phyloP scores from a whole-genome alignment of 768 basidiomycete species.

The Boletellus emodensis region DNA sequence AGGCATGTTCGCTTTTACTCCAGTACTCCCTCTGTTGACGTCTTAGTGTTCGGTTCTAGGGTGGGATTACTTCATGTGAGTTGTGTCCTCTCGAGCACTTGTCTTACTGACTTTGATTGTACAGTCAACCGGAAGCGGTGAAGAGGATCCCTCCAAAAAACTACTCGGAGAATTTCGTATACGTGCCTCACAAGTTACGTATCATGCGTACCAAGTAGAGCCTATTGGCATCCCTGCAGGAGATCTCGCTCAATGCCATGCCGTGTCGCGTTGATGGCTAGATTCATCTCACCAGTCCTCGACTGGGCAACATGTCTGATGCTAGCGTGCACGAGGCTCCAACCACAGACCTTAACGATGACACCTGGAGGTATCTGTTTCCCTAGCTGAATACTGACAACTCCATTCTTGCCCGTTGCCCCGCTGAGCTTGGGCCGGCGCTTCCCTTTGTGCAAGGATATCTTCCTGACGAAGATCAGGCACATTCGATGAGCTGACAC shows the following conservation, averaged over 20 bases:
- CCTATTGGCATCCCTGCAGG: neutral
- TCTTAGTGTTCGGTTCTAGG: conserved; percentile 40
- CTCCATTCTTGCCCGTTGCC: too few species aligned
- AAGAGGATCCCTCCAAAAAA: conserved; percentile 81
- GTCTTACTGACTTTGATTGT: conserved; percentile 1
- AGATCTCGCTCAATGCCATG: conserved; percentile 3
- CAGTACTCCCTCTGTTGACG: neutral
- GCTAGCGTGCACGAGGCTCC: too few species aligned
- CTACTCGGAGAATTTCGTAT: conserved; percentile 88
- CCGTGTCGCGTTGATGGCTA: neutral
- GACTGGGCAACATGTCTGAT: too few species aligned
- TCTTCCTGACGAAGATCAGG: too few species aligned
- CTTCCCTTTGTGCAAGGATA: too few species aligned
- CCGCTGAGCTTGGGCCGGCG: too few species aligned
- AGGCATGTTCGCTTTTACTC: conserved; percentile 44
- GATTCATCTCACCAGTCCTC: too few species aligned
- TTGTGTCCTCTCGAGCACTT: conserved; percentile 19
- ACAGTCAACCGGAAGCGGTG: conserved; percentile 54
- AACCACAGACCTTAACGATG: too few species aligned
- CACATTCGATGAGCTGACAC: conserved; percentile 1
- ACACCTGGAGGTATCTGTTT: too few species aligned
- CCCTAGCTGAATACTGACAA: too few species aligned
- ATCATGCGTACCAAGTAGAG: conserved; percentile 89
- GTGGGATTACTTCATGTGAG: conserved; percentile 91
- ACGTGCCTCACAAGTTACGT: conserved; percentile 73